phyloP scores from a whole-genome alignment of 2,329 filamentous ascomycete species.

The Pestalotiopsis sp. region DNA sequence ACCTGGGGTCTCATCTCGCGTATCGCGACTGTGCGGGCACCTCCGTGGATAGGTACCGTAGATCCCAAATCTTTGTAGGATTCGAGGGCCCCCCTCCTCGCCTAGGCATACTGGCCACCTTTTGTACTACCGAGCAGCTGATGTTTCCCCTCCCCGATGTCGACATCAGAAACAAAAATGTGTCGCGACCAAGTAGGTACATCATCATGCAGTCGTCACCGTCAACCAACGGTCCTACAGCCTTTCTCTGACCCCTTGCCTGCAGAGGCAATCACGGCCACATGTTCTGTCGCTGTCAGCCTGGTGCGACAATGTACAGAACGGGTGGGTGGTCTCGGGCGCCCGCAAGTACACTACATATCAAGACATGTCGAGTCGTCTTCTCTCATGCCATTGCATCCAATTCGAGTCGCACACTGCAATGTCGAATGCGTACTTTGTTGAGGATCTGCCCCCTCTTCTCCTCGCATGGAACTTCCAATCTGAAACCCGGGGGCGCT shows the following conservation, averaged over 20 bases:
- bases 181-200: neutral
- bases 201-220: constrained; percentile 2
- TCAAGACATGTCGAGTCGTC: neutral
- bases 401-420: no score
- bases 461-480: neutral
- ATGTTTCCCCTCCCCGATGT: neutral
- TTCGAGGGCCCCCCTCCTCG: neutral
- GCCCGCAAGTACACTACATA: neutral
- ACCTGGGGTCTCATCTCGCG: no score
- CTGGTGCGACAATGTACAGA: neutral
- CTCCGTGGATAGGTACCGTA: no score
- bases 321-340: neutral
- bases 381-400: no score
- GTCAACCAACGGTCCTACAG: neutral
- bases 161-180: neutral
- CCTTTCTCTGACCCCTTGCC: neutral
- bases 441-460: no score
- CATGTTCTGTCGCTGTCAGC: neutral
- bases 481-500: neutral
- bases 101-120: neutral
- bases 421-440: no score
- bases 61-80: neutral
- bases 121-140: neutral
- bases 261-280: neutral
- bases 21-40: no score